Percentiles rank a stretch among this genome's conserved stretches.
These are phyloP conservation scores for Periconia sp. DNA, from an alignment of 2,329 filamentous ascomycete genomes.

Conservation along the genomic window DNA sequence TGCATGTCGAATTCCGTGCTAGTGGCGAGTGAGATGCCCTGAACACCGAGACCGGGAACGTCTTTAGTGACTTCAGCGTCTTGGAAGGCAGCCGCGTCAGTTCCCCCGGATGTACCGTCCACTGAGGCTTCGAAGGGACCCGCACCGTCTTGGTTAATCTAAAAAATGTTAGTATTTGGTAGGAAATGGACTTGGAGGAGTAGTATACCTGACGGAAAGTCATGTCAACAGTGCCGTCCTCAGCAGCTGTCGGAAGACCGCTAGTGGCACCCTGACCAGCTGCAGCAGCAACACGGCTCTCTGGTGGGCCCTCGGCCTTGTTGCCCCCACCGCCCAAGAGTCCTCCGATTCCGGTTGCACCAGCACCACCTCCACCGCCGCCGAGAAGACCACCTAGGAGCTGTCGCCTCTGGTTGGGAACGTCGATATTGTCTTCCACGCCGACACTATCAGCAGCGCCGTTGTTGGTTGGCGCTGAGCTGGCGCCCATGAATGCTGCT, in stretches of 20 bases:
- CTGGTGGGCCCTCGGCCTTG: slow-evolving; percentile 54
- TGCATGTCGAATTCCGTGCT: slow-evolving; percentile 69
- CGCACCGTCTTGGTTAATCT: slow-evolving; percentile 72
- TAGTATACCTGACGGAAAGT: slow-evolving; percentile 63
- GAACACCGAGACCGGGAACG: slow-evolving; percentile 64
- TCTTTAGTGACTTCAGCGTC: slow-evolving; percentile 64
- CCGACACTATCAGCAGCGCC: slow-evolving; percentile 37
- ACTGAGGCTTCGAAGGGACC: slow-evolving; percentile 67
- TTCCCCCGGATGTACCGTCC: slow-evolving; percentile 69
- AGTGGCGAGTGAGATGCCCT: slow-evolving; percentile 63
- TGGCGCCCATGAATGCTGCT: slow-evolving; percentile 62
- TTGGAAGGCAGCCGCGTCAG: slow-evolving; percentile 65
- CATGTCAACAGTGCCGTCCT: slow-evolving; percentile 67
- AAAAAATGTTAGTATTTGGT: slow-evolving; percentile 6
- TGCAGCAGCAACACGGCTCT: slow-evolving; percentile 61
- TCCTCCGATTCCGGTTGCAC: slow-evolving; percentile 36
- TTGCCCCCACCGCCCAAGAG: slow-evolving; percentile 51
- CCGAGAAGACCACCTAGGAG: slow-evolving; percentile 31
- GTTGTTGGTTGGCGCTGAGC: slow-evolving; percentile 35
- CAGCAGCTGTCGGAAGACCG: slow-evolving; percentile 66
- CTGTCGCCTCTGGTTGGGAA: slow-evolving; percentile 35
- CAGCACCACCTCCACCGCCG: slow-evolving; percentile 19
- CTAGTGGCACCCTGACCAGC: slow-evolving; percentile 59
- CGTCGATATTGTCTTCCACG: slow-evolving; percentile 38
- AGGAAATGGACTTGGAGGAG: not conserved